Evolutionary conservation across 2,329 filamentous ascomycete species (phyloP).

Genomic region (Aureobasidium melanogenum): DNA sequence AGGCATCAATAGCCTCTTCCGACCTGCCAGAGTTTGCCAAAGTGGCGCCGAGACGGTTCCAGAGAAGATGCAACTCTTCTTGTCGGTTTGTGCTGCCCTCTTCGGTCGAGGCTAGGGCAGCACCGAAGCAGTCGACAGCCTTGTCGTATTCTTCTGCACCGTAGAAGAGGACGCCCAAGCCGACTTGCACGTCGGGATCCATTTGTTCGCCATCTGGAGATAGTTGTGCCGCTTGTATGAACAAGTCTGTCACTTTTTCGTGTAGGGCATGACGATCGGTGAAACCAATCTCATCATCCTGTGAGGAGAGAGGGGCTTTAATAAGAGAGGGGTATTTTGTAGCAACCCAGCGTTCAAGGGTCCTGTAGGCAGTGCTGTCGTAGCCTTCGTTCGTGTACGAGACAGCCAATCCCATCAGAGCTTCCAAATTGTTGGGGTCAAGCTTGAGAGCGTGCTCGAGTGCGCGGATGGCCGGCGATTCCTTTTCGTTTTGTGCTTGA

Average conservation of each 20-base stretch:
- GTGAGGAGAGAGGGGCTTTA: conserved; percentile 61
- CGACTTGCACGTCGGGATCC: conserved; percentile 97
- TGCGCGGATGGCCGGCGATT: conserved; percentile 87
- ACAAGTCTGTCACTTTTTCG: conserved; percentile 80
- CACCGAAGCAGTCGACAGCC: conserved; percentile 94
- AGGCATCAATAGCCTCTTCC: conserved; percentile 94
- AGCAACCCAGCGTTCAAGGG: conserved; percentile 93
- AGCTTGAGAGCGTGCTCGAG: conserved; percentile 84
- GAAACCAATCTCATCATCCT: conserved; percentile 77
- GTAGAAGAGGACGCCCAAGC: conserved; percentile 93
- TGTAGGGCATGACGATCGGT: conserved; percentile 86
- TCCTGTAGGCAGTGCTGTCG: conserved; percentile 92
- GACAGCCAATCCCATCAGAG: conserved; percentile 89
- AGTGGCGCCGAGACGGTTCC: conserved; percentile 94
- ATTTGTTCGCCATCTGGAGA: conserved; percentile 89
- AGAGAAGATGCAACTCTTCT: conserved; percentile 84
- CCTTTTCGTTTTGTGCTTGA: conserved; percentile 98
- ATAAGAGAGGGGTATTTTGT: conserved; percentile 82
- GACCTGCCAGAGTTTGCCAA: conserved; percentile 88
- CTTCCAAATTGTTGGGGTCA: conserved; percentile 77
- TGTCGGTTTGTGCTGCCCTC: conserved; percentile 74
- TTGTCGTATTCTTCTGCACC: conserved; percentile 97
- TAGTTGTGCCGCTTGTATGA: conserved; percentile 85
- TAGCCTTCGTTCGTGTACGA: conserved; percentile 99
- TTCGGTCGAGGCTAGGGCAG: conserved; percentile 79